Evolutionary conservation across 176 grass and related monocot genomes (phyloP).

Genomic region (Puya raimondii): DNA sequence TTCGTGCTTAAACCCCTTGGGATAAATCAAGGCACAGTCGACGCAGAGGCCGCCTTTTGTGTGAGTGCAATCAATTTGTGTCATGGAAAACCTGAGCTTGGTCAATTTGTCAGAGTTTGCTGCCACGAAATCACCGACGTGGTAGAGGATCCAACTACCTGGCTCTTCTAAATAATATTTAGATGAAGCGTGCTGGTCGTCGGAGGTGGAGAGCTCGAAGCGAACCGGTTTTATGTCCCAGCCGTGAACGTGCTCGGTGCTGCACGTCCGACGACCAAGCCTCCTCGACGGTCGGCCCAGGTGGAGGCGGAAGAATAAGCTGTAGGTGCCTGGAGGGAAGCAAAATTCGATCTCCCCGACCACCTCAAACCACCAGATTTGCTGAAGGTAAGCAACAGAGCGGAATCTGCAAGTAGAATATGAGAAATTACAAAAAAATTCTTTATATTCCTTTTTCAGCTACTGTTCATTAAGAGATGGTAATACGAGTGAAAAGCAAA

Average conservation of each 20-base stretch:
- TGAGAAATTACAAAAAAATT: background rate
- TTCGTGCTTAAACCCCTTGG: conserved; percentile 46
- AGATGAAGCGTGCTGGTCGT: conserved; percentile 53
- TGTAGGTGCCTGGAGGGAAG: conserved; percentile 75
- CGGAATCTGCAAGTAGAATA: conserved; percentile 53
- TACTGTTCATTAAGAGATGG: too few species aligned
- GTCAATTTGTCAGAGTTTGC: conserved; percentile 36
- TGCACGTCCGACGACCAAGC: conserved; percentile 65
- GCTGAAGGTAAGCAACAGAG: conserved; percentile 84
- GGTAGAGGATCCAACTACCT: conserved; percentile 79
- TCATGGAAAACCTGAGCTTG: conserved; percentile 89
- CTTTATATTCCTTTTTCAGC: background rate
- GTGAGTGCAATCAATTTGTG: conserved; percentile 94
- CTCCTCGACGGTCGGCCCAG: conserved; percentile 56
- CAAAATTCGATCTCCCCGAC: conserved; percentile 76
- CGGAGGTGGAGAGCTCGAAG: conserved; percentile 68
- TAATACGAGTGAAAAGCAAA: too few species aligned
- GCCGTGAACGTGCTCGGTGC: conserved; percentile 63
- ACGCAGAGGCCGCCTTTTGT: conserved; percentile 85
- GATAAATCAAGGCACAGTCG: conserved; percentile 64
- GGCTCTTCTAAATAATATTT: conserved; percentile 54
- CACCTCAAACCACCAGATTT: conserved; percentile 98
- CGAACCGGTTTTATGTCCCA: conserved; percentile 82
- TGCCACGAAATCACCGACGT: conserved; percentile 67
- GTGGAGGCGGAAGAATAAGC: conserved; percentile 75